A percentile compares a stretch with the other conserved stretches of the same genome.
Evolutionary conservation across 1,284 basidiomycete genomes (phyloP).

Genomic region (Mycosarcoma maydis): DNA sequence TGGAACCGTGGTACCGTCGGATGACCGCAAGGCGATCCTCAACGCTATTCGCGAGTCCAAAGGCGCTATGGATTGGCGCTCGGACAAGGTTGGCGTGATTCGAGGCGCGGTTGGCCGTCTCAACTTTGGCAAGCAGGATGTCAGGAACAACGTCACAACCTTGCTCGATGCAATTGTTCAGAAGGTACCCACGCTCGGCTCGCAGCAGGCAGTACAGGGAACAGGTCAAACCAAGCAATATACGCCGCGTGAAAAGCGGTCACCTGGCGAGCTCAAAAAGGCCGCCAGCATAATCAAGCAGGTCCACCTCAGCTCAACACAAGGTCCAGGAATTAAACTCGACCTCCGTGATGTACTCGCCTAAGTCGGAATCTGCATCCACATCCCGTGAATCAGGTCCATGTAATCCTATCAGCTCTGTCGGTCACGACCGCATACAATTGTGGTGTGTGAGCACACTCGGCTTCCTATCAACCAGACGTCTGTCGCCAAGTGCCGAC

Average conservation of each 20-base stretch:
- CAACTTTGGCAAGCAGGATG: conserved; percentile 76
- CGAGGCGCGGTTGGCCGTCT: conserved; percentile 73
- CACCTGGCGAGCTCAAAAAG: conserved; percentile 43
- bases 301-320: conserved; percentile 82
- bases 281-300: conserved; percentile 67
- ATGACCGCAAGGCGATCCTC: conserved; percentile 73
- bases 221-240: conserved; percentile 37
- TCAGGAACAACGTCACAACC: conserved; percentile 80
- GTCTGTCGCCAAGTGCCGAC: too few relatives aligned
- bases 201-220: conserved; percentile 28
- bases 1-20: conserved; percentile 86
- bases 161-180: conserved; percentile 77
- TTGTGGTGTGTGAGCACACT: too few relatives aligned
- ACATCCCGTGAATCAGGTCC: too few relatives aligned
- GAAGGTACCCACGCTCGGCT: conserved; percentile 49
- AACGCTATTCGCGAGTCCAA: conserved; percentile 79
- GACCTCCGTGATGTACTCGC: conserved; percentile 54
- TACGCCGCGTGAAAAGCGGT: conserved; percentile 18
- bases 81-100: conserved; percentile 86
- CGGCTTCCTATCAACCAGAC: too few relatives aligned
- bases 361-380: neutral
- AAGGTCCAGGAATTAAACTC: conserved; percentile 84
- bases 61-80: conserved; percentile 89
- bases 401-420: too few relatives aligned
- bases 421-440: too few relatives aligned